phyloP scores from a whole-genome alignment of 441 rosid genomes.

The Raphanus hybrid region DNA sequence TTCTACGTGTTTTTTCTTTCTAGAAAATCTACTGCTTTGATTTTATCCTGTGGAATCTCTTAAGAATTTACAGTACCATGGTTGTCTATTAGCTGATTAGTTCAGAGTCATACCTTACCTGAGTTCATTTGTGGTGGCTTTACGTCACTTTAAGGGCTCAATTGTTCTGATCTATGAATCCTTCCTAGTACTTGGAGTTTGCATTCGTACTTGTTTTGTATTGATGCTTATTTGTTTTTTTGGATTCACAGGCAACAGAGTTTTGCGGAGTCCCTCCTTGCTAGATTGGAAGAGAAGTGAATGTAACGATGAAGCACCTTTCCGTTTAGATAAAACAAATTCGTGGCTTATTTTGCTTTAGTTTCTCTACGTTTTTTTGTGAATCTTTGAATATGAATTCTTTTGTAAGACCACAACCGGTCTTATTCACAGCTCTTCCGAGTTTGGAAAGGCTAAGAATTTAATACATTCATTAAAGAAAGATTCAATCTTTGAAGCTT shows the following conservation, averaged over 20 bases:
- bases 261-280: conserved; percentile 84
- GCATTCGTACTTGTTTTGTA: not conserved
- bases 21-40: not conserved
- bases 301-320: conserved; percentile 4
- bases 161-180: conserved; percentile 1
- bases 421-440: not conserved
- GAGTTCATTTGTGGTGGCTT: conserved; percentile 1
- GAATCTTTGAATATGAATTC: conserved; percentile 1
- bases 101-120: not conserved
- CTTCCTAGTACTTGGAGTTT: not conserved
- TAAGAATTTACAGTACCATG: conserved; percentile 8
- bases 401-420: too few species aligned
- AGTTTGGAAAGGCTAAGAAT: not conserved
- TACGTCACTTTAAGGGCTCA: conserved; percentile 2
- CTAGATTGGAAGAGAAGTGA: conserved; percentile 74
- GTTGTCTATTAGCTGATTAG: conserved; percentile 6
- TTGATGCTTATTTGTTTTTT: conserved; percentile 24
- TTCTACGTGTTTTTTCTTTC: conserved; percentile 20
- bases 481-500: conserved; percentile 37
- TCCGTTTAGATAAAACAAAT: not conserved
- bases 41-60: not conserved
- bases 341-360: conserved; percentile 11
- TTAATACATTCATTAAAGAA: too few species aligned
- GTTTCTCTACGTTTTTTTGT: conserved; percentile 17
- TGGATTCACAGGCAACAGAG: conserved; percentile 77